These are phyloP conservation scores for Euphorbia lathyris DNA, from an alignment of 345 rosid species.

Conservation along the genomic window DNA sequence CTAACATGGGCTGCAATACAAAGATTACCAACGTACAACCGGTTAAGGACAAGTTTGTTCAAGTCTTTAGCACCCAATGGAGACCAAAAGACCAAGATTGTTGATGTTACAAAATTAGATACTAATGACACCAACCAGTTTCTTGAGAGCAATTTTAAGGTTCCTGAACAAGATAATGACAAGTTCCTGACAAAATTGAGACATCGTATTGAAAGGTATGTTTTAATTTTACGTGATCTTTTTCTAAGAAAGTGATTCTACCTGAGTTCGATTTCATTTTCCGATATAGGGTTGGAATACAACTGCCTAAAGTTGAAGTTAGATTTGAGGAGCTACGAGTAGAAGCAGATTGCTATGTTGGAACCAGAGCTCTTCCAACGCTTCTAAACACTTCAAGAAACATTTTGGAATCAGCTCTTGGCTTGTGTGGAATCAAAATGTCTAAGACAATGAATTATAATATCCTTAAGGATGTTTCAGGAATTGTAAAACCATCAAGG, in stretches of 20 bases:
- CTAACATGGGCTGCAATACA: conserved; percentile 57
- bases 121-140: conserved; percentile 31
- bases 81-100: conserved; percentile 33
- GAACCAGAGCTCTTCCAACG: conserved; percentile 56
- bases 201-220: conserved; percentile 44
- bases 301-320: conserved; percentile 46
- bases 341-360: conserved; percentile 51
- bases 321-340: conserved; percentile 39
- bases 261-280: too few species aligned
- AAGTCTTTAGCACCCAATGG: conserved; percentile 20
- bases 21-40: conserved; percentile 49
- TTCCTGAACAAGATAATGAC: conserved; percentile 56
- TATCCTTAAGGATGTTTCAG: conserved; percentile 10
- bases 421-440: not conserved
- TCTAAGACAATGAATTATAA: not conserved
- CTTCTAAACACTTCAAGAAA: conserved; percentile 38
- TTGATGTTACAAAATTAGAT: conserved; percentile 42
- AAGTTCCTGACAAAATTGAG: conserved; percentile 37
- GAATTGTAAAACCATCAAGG: conserved; percentile 21
- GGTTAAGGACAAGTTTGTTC: conserved; percentile 34
- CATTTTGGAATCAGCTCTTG: conserved; percentile 36
- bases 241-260: not conserved
- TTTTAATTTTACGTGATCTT: not conserved
- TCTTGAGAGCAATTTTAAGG: conserved; percentile 39
- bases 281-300: conserved; percentile 45